phyloP scores from a whole-genome alignment of 768 basidiomycete genomes.

The Trametes villosa region DNA sequence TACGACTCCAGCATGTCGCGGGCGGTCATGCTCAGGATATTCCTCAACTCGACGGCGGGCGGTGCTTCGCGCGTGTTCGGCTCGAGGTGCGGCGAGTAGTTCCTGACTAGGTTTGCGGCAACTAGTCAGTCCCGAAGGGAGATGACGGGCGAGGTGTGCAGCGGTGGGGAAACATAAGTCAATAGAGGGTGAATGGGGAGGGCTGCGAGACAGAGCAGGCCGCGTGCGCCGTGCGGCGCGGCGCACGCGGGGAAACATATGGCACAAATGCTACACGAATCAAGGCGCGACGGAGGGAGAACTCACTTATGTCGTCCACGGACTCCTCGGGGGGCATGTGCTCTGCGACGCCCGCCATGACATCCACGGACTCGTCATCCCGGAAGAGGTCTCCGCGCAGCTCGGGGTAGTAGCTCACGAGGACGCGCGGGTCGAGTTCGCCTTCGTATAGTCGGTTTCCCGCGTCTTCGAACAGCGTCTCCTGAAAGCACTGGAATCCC shows the following conservation, averaged over 20 bases:
- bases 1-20: slow-evolving; percentile 76
- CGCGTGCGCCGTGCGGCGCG: background rate
- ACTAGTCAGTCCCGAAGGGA: slow-evolving; percentile 79
- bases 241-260: slow-evolving; percentile 12
- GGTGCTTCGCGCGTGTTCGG: slow-evolving; percentile 71
- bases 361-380: slow-evolving; percentile 58
- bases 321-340: slow-evolving; percentile 69
- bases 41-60: slow-evolving; percentile 69
- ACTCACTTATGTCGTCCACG: slow-evolving; percentile 89
- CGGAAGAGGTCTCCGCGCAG: slow-evolving; percentile 69
- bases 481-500: slow-evolving; percentile 76
- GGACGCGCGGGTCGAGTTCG: slow-evolving; percentile 80
- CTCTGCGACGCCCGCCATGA: slow-evolving; percentile 77
- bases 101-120: slow-evolving; percentile 86
- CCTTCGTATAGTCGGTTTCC: slow-evolving; percentile 78
- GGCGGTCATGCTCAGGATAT: slow-evolving; percentile 66
- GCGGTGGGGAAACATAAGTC: slow-evolving; percentile 25
- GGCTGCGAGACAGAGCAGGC: slow-evolving; percentile 13
- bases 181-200: slow-evolving; percentile 23
- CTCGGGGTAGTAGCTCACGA: slow-evolving; percentile 80
- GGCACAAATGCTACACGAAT: slow-evolving; percentile 19
- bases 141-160: slow-evolving; percentile 37
- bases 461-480: slow-evolving; percentile 85
- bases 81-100: slow-evolving; percentile 86
- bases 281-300: slow-evolving; percentile 21